These are phyloP conservation scores for Pseudocercospora cruenta DNA, from an alignment of 2,329 filamentous ascomycete genomes.

Conservation along the genomic window DNA sequence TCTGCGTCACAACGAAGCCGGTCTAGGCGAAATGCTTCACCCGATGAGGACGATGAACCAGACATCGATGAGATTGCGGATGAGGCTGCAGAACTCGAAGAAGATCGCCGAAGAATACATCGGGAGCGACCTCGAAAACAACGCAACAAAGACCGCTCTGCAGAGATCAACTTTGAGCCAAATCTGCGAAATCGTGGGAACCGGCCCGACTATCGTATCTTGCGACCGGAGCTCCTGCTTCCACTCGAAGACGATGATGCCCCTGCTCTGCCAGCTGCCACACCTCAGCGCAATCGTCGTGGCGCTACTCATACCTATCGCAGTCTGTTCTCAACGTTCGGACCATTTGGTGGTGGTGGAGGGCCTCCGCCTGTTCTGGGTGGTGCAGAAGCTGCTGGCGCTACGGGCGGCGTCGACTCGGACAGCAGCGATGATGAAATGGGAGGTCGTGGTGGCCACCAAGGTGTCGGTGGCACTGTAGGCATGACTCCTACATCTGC, in stretches of 20 bases:
- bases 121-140: constrained; percentile 41
- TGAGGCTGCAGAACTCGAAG: constrained; percentile 61
- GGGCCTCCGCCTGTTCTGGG: constrained; percentile 72
- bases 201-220: constrained; percentile 83
- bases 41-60: constrained; percentile 49
- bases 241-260: constrained; percentile 77
- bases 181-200: constrained; percentile 66
- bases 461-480: constrained; percentile 62
- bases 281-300: constrained; percentile 64
- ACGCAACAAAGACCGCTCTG: constrained; percentile 27
- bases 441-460: constrained; percentile 60
- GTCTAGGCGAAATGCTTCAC: constrained; percentile 48
- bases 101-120: constrained; percentile 51
- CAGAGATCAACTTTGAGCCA: constrained; percentile 45
- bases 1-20: constrained; percentile 52
- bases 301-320: constrained; percentile 68
- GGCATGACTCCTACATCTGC: constrained; percentile 64
- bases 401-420: constrained; percentile 80
- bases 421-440: constrained; percentile 94
- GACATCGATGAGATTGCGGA: constrained; percentile 56
- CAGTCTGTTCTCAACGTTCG: constrained; percentile 83
- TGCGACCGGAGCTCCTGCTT: constrained; percentile 70
- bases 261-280: constrained; percentile 64
- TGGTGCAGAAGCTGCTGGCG: constrained; percentile 74
- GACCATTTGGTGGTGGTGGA: constrained; percentile 86